phyloP scores from a whole-genome alignment of 257 asterid species.

The Euphrasia confusa region DNA sequence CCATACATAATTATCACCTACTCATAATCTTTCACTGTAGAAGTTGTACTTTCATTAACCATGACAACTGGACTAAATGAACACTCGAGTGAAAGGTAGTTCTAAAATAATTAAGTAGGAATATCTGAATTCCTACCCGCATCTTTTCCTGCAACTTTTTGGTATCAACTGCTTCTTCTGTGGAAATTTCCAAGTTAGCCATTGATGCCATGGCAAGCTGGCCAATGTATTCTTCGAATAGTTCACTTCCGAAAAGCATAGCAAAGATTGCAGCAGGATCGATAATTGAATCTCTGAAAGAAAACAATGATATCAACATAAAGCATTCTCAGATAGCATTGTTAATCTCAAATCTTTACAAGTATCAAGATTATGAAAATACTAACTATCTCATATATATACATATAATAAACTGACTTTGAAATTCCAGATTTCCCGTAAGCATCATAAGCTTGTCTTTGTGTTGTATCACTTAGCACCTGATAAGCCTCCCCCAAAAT shows the following conservation, averaged over 20 bases:
- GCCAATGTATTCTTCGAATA: slow-evolving; percentile 97
- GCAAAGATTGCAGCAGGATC: slow-evolving; percentile 99
- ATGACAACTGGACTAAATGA: slow-evolving; percentile 5
- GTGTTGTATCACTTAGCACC: slow-evolving; percentile 89
- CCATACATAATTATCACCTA: slow-evolving; percentile 21
- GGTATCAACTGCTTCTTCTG: slow-evolving; percentile 82
- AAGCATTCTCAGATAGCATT: slow-evolving; percentile 17
- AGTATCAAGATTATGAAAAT: slow-evolving; percentile 17
- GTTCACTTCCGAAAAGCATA: slow-evolving; percentile 99
- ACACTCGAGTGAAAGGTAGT: slow-evolving; percentile 17
- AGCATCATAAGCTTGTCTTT: slow-evolving; percentile 88
- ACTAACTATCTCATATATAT: slow-evolving; percentile 11
- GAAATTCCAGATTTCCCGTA: slow-evolving; percentile 96
- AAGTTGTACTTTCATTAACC: background rate
- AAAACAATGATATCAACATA: slow-evolving; percentile 20
- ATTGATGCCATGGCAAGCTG: slow-evolving; percentile 99
- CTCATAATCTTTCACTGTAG: slow-evolving; percentile 14
- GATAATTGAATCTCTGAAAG: slow-evolving; percentile 82
- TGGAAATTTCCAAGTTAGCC: slow-evolving; percentile 82
- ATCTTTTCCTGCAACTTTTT: slow-evolving; percentile 86
- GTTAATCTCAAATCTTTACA: slow-evolving; percentile 7
- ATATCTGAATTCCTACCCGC: slow-evolving; percentile 56
- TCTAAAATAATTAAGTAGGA: slow-evolving; percentile 1
- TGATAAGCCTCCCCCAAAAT: slow-evolving; percentile 99
- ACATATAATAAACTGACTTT: slow-evolving; percentile 52